phyloP scores from a whole-genome alignment of 768 basidiomycete species.

The Lentinus tigrinus region DNA sequence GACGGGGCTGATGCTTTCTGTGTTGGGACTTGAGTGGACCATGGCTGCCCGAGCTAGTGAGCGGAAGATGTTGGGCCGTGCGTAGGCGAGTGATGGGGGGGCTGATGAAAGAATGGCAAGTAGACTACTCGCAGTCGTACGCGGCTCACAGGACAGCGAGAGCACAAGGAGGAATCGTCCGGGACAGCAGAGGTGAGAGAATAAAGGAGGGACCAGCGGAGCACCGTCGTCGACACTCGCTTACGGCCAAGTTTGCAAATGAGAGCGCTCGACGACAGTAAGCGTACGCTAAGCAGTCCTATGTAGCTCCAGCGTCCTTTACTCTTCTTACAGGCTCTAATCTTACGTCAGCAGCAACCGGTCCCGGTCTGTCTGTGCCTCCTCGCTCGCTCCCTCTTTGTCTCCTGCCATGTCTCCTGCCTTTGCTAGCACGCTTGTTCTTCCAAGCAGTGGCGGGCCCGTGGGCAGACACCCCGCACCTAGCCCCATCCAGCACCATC shows the following conservation, averaged over 20 bases:
- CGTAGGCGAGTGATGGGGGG: slow-evolving; percentile 10
- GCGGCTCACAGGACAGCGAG: neutral
- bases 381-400: too few species aligned
- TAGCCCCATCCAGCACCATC: too few species aligned
- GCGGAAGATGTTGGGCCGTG: neutral
- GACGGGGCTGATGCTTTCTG: slow-evolving; percentile 21
- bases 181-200: neutral
- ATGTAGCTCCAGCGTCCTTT: neutral
- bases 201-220: slow-evolving; percentile 13
- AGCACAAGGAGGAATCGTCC: neutral
- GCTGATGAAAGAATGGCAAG: slow-evolving; percentile 8
- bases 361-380: too few species aligned
- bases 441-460: too few species aligned
- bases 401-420: too few species aligned
- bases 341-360: slow-evolving; percentile 11
- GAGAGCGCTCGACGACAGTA: slow-evolving; percentile 4
- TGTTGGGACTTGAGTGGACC: slow-evolving; percentile 18
- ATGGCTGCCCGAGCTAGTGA: slow-evolving; percentile 8
- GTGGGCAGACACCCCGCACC: too few species aligned
- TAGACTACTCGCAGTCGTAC: neutral
- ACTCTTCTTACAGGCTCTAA: slow-evolving; percentile 1
- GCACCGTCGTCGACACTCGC: slow-evolving; percentile 11
- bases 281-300: neutral
- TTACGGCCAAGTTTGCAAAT: slow-evolving; percentile 14
- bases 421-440: too few species aligned